Conservation (phyloP, 2,329 filamentous ascomycete species). For the Paramyrothecium sp. region DNA sequence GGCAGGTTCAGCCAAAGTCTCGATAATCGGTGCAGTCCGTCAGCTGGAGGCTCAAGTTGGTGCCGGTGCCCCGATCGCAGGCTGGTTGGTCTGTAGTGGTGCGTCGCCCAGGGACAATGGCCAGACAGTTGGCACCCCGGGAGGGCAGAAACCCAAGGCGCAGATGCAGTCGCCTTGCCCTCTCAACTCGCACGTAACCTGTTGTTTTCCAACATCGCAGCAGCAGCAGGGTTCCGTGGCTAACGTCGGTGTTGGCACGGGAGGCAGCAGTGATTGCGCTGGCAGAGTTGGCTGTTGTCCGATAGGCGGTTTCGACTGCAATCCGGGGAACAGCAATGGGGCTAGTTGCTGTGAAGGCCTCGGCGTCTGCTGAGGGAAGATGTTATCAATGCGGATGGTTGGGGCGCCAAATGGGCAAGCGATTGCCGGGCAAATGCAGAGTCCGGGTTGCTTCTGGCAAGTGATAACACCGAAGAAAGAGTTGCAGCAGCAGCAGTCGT, state of each 20-base stretch:
- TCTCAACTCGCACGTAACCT: constrained; percentile 15
- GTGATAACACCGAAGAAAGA: constrained; percentile 4
- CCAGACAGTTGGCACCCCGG: constrained; percentile 10
- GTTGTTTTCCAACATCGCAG: constrained; percentile 12
- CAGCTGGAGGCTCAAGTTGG: too few species aligned
- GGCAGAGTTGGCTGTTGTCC: constrained; percentile 4
- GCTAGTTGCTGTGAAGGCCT: background rate
- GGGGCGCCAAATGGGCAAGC: constrained; percentile 18
- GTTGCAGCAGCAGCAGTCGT: constrained; percentile 22
- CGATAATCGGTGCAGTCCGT: too few species aligned
- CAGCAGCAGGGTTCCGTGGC: constrained; percentile 17
- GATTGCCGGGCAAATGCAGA: constrained; percentile 16
- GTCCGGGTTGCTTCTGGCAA: constrained; percentile 8
- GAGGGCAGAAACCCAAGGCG: constrained; percentile 11
- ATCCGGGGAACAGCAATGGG: too few species aligned
- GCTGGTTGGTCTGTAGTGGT: background rate
- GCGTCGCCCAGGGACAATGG: too few species aligned
- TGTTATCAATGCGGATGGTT: constrained; percentile 1
- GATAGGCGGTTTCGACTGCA: background rate
- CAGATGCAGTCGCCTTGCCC: constrained; percentile 16
- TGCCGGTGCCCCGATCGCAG: too few species aligned
- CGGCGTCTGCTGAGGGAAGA: background rate
- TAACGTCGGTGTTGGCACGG: background rate
- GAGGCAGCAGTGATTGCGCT: constrained; percentile 1
- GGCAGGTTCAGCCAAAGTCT: too few species aligned